Evolutionary conservation across 2,329 filamentous ascomycete species (phyloP).

Genomic region (Ceratocystiopsis sp.): DNA sequence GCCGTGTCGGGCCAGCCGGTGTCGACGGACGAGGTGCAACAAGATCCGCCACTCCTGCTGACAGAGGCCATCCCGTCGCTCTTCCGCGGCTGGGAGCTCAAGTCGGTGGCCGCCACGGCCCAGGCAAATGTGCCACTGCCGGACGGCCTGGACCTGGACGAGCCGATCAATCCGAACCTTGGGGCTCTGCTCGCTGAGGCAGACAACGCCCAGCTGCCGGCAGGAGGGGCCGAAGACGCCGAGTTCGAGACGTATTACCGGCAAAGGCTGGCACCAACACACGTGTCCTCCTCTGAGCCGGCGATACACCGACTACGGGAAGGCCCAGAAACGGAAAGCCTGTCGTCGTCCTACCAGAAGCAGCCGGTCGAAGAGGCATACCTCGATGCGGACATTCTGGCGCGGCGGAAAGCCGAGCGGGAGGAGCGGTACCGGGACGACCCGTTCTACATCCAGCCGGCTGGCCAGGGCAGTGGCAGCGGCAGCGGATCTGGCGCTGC

Average conservation of each 20-base stretch:
- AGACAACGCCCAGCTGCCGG: constrained; percentile 29
- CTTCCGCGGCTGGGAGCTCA: constrained; percentile 74
- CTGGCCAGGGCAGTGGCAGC: constrained; percentile 8
- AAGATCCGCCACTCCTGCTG: constrained; percentile 65
- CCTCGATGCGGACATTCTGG: constrained; percentile 55
- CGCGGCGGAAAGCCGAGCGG: constrained; percentile 58
- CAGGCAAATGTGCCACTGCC: constrained; percentile 76
- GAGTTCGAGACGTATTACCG: constrained; percentile 54
- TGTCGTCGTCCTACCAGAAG: constrained; percentile 10
- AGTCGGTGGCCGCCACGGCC: constrained; percentile 70
- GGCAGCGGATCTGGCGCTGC: constrained; percentile 16
- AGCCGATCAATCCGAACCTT: constrained; percentile 64
- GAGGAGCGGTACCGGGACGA: constrained; percentile 77
- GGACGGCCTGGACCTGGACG: constrained; percentile 58
- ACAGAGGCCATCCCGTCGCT: constrained; percentile 82
- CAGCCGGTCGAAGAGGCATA: constrained; percentile 35
- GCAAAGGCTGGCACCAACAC: constrained; percentile 32
- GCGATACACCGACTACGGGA: constrained; percentile 37
- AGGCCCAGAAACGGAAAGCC: constrained; percentile 17
- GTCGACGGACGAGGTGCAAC: constrained; percentile 31
- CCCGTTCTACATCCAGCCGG: constrained; percentile 67
- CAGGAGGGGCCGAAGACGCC: constrained; percentile 5
- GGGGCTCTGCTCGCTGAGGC: constrained; percentile 45
- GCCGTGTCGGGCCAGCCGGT: constrained; percentile 52
- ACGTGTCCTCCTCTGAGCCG: constrained; percentile 34